A percentile compares a stretch with the other conserved stretches of the same genome.
Evolutionary conservation across 768 basidiomycete genomes (phyloP).

Genomic region (Phanerochaete sordida): DNA sequence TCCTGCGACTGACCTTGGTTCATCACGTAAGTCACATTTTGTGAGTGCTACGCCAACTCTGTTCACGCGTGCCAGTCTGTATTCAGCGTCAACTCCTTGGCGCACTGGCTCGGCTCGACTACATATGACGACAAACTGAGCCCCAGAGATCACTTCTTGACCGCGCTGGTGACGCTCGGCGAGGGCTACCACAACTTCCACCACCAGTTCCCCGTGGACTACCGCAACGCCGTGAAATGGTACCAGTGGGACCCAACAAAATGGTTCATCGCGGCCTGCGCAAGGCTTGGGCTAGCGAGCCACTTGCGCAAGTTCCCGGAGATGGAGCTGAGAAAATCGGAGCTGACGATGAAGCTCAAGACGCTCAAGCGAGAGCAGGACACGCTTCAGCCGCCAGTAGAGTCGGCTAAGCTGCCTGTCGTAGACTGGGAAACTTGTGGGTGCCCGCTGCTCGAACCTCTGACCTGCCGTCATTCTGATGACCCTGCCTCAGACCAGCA

Average conservation of each 20-base stretch:
- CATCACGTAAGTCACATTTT: conserved; percentile 66
- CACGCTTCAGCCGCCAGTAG: conserved; percentile 74
- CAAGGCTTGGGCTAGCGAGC: conserved; percentile 52
- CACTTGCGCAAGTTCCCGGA: conserved; percentile 69
- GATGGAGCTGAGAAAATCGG: conserved; percentile 77
- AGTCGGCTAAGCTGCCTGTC: conserved; percentile 71
- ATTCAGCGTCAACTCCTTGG: conserved; percentile 95
- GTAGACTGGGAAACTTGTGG: conserved; percentile 84
- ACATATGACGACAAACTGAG: conserved; percentile 96
- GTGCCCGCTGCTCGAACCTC: conserved; percentile 27
- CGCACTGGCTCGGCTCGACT: conserved; percentile 91
- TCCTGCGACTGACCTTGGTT: conserved; percentile 76
- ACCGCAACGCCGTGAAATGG: conserved; percentile 93
- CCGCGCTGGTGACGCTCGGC: conserved; percentile 87
- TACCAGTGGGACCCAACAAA: conserved; percentile 92
- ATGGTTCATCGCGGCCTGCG: conserved; percentile 77
- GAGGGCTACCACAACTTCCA: conserved; percentile 99
- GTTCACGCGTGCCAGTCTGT: conserved; percentile 55
- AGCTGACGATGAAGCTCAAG: conserved; percentile 92
- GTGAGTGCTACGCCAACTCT: neutral
- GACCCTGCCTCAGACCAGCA: conserved; percentile 53
- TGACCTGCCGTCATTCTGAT: neutral
- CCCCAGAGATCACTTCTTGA: conserved; percentile 85
- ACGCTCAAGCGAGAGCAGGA: conserved; percentile 78
- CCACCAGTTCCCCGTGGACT: conserved; percentile 96